Evolutionary conservation across 2,329 filamentous ascomycete genomes (phyloP), one percentile per base, ranked within the genome.

Genomic region (Xylaria sp.): DNA sequence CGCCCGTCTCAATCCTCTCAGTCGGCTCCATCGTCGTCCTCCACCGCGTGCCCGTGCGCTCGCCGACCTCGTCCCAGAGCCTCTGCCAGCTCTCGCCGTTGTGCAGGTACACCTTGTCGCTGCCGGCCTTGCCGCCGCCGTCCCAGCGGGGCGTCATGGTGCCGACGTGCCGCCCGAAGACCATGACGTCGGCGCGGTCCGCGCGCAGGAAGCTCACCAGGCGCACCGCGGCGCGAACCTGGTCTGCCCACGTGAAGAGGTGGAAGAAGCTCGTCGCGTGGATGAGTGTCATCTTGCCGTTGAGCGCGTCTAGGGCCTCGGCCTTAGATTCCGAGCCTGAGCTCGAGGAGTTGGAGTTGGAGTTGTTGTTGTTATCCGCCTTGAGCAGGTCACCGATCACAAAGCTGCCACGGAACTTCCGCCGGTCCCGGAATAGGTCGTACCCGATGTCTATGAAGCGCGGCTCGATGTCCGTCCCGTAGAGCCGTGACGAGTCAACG

Each of bases 391-490:
- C 84, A 21, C 85, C 86, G 2, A 81, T 73, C 34, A 89, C 77
- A 69, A 89, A 88, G 1, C 79, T 80, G 1, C 81, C 81, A 21
- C 79, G 79, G 4, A 88, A 77, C 39, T 64, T 80, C n/a, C 79
- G 74, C 30, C 83, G 82, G 69, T 91, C 90, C 54, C 84, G 82
- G 78, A 92, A 92, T 21, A 92, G 81, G 62, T 90, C 87, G 75
- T 90, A 89, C 32, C 88, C 88, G n/a, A 87, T 76, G 11, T 87
- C 81, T 61, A 89, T 81, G 71, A 89, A 86, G n/a, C 79, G 79
- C 21, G 80, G 72, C 51, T 84, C 80, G 2, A 86, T 69, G 68
- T 88, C 86, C 3, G 81, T 79, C 19, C 85, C 86, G 66, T 83
- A 83, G n/a, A 89, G 76, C 54, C 83, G 82, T 17, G 79, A 75